Percentiles rank a stretch among this genome's conserved stretches.
These are phyloP conservation scores for Coemansia sp. DNA, from an alignment of 192 early-diverging fungal genomes.

Conservation along the genomic window DNA sequence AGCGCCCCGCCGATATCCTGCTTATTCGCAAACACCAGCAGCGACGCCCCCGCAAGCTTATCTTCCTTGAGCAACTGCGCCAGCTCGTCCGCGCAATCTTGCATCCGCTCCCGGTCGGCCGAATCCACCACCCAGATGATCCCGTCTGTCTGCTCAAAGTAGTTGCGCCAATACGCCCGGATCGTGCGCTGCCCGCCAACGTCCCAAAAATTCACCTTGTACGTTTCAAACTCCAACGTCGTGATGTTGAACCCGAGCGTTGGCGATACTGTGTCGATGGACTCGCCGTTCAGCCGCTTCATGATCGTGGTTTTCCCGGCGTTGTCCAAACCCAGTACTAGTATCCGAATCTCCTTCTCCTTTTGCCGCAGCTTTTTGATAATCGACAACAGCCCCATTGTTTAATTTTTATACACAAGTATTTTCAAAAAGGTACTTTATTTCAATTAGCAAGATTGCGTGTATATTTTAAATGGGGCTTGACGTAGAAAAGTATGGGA, in stretches of 20 bases:
- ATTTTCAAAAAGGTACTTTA: too few relatives aligned
- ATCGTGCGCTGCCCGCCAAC: slow-evolving; percentile 97
- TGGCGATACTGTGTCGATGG: slow-evolving; percentile 85
- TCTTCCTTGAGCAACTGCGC: slow-evolving; percentile 80
- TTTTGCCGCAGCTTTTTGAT: slow-evolving; percentile 86
- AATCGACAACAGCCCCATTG: slow-evolving; percentile 94
- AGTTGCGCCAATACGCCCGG: slow-evolving; percentile 98
- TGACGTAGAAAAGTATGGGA: too few relatives aligned
- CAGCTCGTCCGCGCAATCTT: slow-evolving; percentile 79
- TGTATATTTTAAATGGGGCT: too few relatives aligned
- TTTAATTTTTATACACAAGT: too few relatives aligned
- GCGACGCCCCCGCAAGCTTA: slow-evolving; percentile 84
- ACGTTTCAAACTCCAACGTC: slow-evolving; percentile 66
- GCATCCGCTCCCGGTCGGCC: slow-evolving; percentile 76
- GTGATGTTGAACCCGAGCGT: slow-evolving; percentile 99
- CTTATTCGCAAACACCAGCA: slow-evolving; percentile 97
- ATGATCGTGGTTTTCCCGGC: slow-evolving; percentile 99
- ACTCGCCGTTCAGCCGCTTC: slow-evolving; percentile 91
- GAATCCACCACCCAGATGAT: slow-evolving; percentile 98
- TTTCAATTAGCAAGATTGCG: too few relatives aligned
- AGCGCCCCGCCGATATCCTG: slow-evolving; percentile 90
- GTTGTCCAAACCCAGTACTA: slow-evolving; percentile 97
- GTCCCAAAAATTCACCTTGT: slow-evolving; percentile 92
- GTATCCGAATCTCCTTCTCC: slow-evolving; percentile 90
- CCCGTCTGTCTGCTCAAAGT: slow-evolving; percentile 98